phyloP scores from a whole-genome alignment of 306 rosid genomes.

The Morella rubra region DNA sequence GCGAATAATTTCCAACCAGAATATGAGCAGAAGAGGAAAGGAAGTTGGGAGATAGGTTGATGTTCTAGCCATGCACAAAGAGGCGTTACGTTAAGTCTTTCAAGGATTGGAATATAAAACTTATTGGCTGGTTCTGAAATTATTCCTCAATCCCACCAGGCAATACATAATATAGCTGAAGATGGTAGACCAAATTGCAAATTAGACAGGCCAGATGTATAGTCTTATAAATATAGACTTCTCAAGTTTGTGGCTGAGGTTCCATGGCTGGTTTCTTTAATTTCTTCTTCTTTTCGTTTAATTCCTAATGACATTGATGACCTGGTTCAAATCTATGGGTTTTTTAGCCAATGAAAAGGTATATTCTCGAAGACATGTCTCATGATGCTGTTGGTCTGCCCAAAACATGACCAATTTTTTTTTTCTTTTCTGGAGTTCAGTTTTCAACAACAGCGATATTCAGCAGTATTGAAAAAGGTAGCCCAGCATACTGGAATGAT shows the following conservation, averaged over 20 bases:
- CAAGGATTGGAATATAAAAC: background rate
- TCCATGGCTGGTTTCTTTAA: too few species aligned
- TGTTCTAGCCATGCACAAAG: too few species aligned
- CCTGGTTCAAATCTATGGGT: too few species aligned
- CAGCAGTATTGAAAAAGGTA: slow-evolving; percentile 30
- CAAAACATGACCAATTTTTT: background rate
- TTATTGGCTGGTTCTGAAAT: background rate
- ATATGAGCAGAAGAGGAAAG: background rate
- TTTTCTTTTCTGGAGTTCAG: slow-evolving; percentile 9
- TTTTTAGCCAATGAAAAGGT: background rate
- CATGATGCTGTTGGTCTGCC: background rate
- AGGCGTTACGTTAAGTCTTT: background rate
- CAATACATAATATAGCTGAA: background rate
- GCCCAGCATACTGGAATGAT: slow-evolving; percentile 18
- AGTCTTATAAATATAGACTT: too few species aligned
- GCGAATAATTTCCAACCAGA: background rate
- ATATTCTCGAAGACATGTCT: slow-evolving; percentile 5
- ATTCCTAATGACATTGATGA: too few species aligned
- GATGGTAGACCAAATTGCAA: background rate
- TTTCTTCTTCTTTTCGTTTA: too few species aligned
- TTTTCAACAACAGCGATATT: slow-evolving; percentile 18
- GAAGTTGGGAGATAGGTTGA: background rate
- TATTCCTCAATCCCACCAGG: background rate
- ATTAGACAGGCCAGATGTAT: background rate
- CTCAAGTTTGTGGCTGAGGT: too few species aligned